These are phyloP conservation scores for Davidsoniella australis DNA, from an alignment of 2,329 filamentous ascomycete species.

Conservation along the genomic window DNA sequence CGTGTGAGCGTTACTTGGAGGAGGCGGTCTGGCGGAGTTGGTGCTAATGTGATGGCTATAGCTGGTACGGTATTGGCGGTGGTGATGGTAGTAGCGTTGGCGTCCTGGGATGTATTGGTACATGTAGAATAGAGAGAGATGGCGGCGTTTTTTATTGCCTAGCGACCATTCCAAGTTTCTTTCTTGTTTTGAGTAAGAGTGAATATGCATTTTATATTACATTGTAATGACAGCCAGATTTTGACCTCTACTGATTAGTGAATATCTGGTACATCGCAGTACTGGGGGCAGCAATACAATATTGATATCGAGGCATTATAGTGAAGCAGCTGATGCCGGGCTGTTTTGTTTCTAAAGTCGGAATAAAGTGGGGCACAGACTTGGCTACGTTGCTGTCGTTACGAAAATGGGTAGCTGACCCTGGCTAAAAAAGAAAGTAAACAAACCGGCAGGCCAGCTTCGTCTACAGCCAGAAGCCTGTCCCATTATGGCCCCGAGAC, in stretches of 20 bases:
- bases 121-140: not conserved
- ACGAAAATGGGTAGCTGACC: not conserved
- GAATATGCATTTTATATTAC: not conserved
- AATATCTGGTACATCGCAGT: too few species aligned
- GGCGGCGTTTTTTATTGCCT: not conserved
- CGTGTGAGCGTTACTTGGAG: slow-evolving; percentile 20
- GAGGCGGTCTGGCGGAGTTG: slow-evolving; percentile 22
- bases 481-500: not conserved
- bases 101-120: not conserved
- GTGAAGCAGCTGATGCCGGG: not conserved
- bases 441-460: not conserved
- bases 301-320: too few species aligned
- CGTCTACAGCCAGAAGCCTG: too few species aligned
- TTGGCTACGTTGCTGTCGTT: slow-evolving; percentile 1
- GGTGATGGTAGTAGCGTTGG: slow-evolving; percentile 17
- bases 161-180: slow-evolving; percentile 28
- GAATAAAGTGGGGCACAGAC: not conserved
- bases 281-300: too few species aligned
- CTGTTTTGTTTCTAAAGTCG: not conserved
- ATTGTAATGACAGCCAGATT: too few species aligned
- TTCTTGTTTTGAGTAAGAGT: slow-evolving; percentile 26
- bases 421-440: not conserved
- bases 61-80: not conserved
- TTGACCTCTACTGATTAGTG: too few species aligned
- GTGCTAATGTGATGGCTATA: not conserved